Percentiles rank a stretch among this genome's conserved stretches.
phyloP scores from a whole-genome alignment of 2,329 filamentous ascomycete species.

The Pyricularia pennisetigena region DNA sequence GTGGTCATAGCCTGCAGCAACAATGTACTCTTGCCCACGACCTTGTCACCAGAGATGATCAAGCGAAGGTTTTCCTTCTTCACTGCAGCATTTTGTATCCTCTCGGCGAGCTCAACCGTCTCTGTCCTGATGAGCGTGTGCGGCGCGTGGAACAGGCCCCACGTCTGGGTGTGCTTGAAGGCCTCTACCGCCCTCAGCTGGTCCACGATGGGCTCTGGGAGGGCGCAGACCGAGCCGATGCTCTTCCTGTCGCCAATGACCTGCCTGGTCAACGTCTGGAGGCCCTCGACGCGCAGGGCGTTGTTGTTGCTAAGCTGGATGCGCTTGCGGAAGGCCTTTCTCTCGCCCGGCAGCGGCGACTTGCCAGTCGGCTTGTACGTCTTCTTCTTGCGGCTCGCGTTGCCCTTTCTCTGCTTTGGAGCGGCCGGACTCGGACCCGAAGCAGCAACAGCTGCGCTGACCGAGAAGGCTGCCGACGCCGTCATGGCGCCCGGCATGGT shows the following conservation, averaged over 20 bases:
- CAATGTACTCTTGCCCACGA: slow-evolving; percentile 79
- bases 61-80: slow-evolving; percentile 48
- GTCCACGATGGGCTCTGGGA: slow-evolving; percentile 65
- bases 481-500: slow-evolving; percentile 12
- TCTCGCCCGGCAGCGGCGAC: slow-evolving; percentile 64
- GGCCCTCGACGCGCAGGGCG: slow-evolving; percentile 64
- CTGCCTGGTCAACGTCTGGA: slow-evolving; percentile 49
- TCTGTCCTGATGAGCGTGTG: slow-evolving; percentile 70
- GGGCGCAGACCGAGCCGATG: slow-evolving; percentile 56
- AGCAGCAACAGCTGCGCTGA: slow-evolving; percentile 21
- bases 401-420: slow-evolving; percentile 27
- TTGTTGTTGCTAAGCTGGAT: slow-evolving; percentile 93
- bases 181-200: slow-evolving; percentile 74
- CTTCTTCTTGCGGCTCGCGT: slow-evolving; percentile 35
- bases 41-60: slow-evolving; percentile 63
- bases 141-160: slow-evolving; percentile 77
- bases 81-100: slow-evolving; percentile 46
- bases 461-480: slow-evolving; percentile 32
- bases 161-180: slow-evolving; percentile 84
- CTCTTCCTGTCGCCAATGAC: slow-evolving; percentile 44
- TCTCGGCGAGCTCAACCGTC: slow-evolving; percentile 59
- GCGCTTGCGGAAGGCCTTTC: slow-evolving; percentile 77
- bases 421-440: background rate
- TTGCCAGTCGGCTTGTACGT: slow-evolving; percentile 36
- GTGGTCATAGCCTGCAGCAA: slow-evolving; percentile 76